phyloP scores from a whole-genome alignment of 306 rosid genomes.

The Casuarina glauca region DNA sequence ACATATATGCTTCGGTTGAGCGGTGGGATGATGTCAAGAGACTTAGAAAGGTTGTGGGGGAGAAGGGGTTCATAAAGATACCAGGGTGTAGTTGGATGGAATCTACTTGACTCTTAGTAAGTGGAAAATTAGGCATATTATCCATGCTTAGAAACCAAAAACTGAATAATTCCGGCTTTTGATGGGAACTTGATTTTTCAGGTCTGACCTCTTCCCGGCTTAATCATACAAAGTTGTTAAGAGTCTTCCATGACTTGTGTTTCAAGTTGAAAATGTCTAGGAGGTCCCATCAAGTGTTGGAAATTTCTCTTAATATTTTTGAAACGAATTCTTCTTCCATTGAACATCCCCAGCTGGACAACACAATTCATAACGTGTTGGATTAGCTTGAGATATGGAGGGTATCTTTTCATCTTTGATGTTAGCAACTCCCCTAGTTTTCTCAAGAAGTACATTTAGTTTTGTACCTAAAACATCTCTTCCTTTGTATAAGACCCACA shows the following conservation, averaged over 20 bases:
- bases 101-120: slow-evolving; percentile 15
- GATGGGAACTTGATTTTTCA: neutral
- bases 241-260: neutral
- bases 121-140: slow-evolving; percentile 12
- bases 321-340: neutral
- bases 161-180: neutral
- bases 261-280: neutral
- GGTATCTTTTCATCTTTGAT: neutral
- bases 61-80: slow-evolving; percentile 40
- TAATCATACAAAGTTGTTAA: neutral
- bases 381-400: neutral
- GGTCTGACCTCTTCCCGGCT: slow-evolving; percentile 2
- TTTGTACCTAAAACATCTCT: too few relatives aligned
- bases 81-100: slow-evolving; percentile 73
- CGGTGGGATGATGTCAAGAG: slow-evolving; percentile 60
- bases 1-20: slow-evolving; percentile 54
- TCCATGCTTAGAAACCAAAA: neutral
- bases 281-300: slow-evolving; percentile 2
- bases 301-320: neutral
- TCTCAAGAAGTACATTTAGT: neutral
- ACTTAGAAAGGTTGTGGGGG: slow-evolving; percentile 37
- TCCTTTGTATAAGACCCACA: neutral
- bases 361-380: neutral
- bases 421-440: neutral
- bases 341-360: neutral